Evolutionary conservation across 1,284 basidiomycete genomes (phyloP), one percentile per base, ranked within the genome.

Genomic region (Gymnopus androsaceus): DNA sequence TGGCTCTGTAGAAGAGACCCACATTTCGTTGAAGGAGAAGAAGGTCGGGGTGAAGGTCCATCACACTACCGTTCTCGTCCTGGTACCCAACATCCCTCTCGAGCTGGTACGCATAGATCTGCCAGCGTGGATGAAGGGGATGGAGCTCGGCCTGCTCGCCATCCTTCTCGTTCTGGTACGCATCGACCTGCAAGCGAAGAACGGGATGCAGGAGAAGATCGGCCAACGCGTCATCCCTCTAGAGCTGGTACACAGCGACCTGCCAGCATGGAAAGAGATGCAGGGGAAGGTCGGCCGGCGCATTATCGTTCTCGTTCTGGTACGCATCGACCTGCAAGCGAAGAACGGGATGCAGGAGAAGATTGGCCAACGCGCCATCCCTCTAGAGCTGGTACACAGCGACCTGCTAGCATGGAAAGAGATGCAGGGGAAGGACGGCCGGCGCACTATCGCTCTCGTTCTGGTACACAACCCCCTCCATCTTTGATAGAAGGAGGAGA

Each of bases 291-390:
- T 30, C 45, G 45, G 19, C 30, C 30, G 17, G 28, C 42, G 15
- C 42, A 50, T 38, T 44, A 56, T 30, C 45, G 34, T 28, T 53
- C 57, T 9, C 62, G 59, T 41, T 51, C 59, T 45, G 55, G 28
- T 15, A 54, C 36, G 14, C 40, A 50, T 17, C 21, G 21, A n/a
- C 23, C 40, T 42, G n/a, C n/a, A n/a, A n/a, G n/a, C n/a, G 40
- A 41, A 19, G 19, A 21, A 6, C 31, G 31, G 6, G 31, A 33
- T 33, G 31, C 31, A 33, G 31, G n/a, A n/a, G n/a, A n/a, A n/a
- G n/a, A n/a, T n/a, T 23, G 28, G 44, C 17, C 6, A 40, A 17
- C 15, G 15, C 41, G 15, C 8, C 28, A 42, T 42, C 41, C 41
- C 6, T 27, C 41, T 42, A 6, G 9, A 27, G 8, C 41, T 12